Base-by-base conservation (phyloP, 345 rosid species). In the Streptanthus diversifolius region DNA sequence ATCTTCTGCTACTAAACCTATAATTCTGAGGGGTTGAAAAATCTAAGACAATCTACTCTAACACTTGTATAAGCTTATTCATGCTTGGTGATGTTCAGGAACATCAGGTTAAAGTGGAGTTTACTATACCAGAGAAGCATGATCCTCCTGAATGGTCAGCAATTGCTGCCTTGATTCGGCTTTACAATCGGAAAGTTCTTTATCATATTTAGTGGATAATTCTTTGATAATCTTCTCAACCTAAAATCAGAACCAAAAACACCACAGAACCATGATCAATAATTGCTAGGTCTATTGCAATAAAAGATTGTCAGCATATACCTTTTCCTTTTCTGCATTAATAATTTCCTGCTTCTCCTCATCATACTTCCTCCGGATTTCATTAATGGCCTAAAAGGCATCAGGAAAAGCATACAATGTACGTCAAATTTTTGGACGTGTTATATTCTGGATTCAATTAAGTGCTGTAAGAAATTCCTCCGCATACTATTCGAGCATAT, bases 341-440 rank as follows among this genome's bases (percentile, higher is more conserved):
- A 84, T 72, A 70, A 86, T 82, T 60, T 89, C 89, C 55, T 73
- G 87, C 86, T 89, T 85, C 87, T 89, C 97, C 41, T 76, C 77
- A n/a, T 91, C 98, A 71, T 85, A 91, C 74, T 82, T 93, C 81
- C 83, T 89, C 79, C 87, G 79, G 48, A 93, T 89, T 44, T 89
- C 97, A 73, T 87, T 88, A 71, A 93, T 91, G 66, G 92, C 98
- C 97, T 93, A 70, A 61, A 25, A 25, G 72, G 55, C 48, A n/a
- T 73, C 68, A 67, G 59, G n/a, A 10, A 40, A 15, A 24, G 17
- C 44, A 52, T 77, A 72, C 77, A 25, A 2, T 25, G 27, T 25
- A 62, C 51, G 47, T 29, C 29, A 56, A 65, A 24, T 21, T n/a
- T 21, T n/a, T 2, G 21, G n/a, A 35, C 4, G 41, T 44, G 12